phyloP scores from a whole-genome alignment of 495 filamentous ascomycete genomes.

The Sporormia fimetaria region DNA sequence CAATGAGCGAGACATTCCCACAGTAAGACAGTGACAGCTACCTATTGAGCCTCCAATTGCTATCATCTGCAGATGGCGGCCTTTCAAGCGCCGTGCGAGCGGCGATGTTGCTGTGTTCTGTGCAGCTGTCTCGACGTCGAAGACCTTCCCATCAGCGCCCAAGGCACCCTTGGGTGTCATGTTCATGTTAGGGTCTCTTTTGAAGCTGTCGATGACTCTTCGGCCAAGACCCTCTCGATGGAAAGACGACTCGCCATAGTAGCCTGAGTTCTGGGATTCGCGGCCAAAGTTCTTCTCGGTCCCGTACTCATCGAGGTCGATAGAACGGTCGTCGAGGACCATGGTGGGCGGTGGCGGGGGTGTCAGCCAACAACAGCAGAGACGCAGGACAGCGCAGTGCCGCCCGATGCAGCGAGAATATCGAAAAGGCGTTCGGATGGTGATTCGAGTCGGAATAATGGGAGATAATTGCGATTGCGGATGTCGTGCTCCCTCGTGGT shows the following conservation, averaged over 20 bases:
- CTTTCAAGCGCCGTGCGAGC: conserved; percentile 65
- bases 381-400: not conserved
- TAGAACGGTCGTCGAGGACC: conserved; percentile 2
- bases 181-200: conserved; percentile 57
- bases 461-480: no score
- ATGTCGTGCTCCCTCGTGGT: no score
- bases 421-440: no score
- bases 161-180: conserved; percentile 44
- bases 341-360: not conserved
- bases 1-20: not conserved
- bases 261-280: conserved; percentile 11
- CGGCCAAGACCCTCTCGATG: conserved; percentile 17
- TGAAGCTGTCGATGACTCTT: conserved; percentile 58
- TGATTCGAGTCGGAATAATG: no score
- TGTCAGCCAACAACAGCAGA: not conserved
- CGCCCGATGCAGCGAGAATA: not conserved
- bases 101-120: conserved; percentile 64
- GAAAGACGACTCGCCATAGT: conserved; percentile 21
- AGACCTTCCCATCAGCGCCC: conserved; percentile 51
- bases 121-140: conserved; percentile 65
- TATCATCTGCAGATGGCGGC: conserved; percentile 91
- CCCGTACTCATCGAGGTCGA: conserved; percentile 14
- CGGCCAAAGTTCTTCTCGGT: conserved; percentile 22
- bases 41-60: conserved; percentile 93
- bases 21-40: conserved; percentile 31